phyloP scores from a whole-genome alignment of 2,329 filamentous ascomycete species.

The Nemania sp. region DNA sequence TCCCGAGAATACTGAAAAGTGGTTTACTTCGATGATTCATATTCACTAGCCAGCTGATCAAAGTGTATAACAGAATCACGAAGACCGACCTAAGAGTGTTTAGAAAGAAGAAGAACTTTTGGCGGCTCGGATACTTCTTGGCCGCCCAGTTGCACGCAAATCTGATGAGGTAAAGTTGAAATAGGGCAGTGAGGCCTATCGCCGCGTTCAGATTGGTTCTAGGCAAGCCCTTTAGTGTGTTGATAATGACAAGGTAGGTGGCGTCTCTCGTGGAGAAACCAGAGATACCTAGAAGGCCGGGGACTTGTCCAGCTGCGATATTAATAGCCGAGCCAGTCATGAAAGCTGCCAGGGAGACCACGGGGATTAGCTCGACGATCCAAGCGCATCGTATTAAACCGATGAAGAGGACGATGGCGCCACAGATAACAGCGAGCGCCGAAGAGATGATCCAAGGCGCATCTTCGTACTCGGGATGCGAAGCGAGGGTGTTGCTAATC shows the following conservation, averaged over 20 bases:
- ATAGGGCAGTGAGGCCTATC: conserved; percentile 82
- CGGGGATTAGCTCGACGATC: conserved; percentile 90
- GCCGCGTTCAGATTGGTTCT: conserved; percentile 76
- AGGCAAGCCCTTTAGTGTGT: conserved; percentile 74
- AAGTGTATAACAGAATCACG: conserved; percentile 87
- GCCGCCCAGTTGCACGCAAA: conserved; percentile 66
- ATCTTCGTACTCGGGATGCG: conserved; percentile 55
- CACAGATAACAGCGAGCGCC: conserved; percentile 76
- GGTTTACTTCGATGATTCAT: conserved; percentile 65
- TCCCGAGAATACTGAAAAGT: conserved; percentile 73
- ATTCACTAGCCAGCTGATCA: conserved; percentile 88
- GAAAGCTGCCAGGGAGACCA: conserved; percentile 89
- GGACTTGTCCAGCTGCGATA: conserved; percentile 83
- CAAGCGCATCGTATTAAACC: conserved; percentile 82
- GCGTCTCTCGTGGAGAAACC: conserved; percentile 75
- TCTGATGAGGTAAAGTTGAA: conserved; percentile 77
- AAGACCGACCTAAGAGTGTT: conserved; percentile 89
- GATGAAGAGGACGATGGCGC: conserved; percentile 75
- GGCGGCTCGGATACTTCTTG: conserved; percentile 68
- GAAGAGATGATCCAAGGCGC: conserved; percentile 73
- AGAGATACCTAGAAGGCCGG: conserved; percentile 77
- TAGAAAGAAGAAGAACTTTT: conserved; percentile 85
- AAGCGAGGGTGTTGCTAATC: conserved; percentile 64
- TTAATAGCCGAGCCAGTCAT: conserved; percentile 96
- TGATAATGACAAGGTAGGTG: conserved; percentile 83